A percentile compares a stretch with the other conserved stretches of the same genome.
Conservation (phyloP, 1,284 basidiomycete genomes). For the Sphagnurus paluster region DNA sequence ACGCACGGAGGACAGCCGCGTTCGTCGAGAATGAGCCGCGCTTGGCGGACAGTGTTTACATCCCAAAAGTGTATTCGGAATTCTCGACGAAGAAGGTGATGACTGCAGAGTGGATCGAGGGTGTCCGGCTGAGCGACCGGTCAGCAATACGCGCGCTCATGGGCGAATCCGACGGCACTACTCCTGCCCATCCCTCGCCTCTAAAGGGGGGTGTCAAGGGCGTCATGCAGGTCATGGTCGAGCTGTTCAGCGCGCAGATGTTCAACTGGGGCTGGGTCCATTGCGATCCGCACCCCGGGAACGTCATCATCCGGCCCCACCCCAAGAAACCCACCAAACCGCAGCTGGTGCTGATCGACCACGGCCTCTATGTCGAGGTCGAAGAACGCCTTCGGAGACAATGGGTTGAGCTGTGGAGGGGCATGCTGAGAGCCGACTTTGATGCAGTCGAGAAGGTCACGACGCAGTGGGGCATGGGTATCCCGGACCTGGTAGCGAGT, state of each 20-base stretch:
- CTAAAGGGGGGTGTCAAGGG: slow-evolving; percentile 66
- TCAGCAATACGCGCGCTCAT: slow-evolving; percentile 53
- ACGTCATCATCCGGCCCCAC: slow-evolving; percentile 79
- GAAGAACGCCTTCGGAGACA: slow-evolving; percentile 65
- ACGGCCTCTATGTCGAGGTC: slow-evolving; percentile 81
- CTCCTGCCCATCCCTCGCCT: slow-evolving; percentile 25
- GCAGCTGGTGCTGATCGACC: slow-evolving; percentile 86
- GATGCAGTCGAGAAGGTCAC: slow-evolving; percentile 63
- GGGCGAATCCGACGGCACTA: slow-evolving; percentile 43
- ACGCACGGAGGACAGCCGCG: slow-evolving; percentile 59
- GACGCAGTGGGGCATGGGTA: slow-evolving; percentile 76
- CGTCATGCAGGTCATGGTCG: slow-evolving; percentile 79
- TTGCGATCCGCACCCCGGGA: slow-evolving; percentile 81
- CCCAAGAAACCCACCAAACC: slow-evolving; percentile 59
- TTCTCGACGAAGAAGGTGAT: slow-evolving; percentile 77
- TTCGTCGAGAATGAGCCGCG: slow-evolving; percentile 65
- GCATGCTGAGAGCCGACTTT: slow-evolving; percentile 73
- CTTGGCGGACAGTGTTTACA: slow-evolving; percentile 70
- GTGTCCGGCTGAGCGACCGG: slow-evolving; percentile 75
- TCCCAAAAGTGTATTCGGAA: slow-evolving; percentile 76
- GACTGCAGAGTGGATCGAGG: slow-evolving; percentile 88
- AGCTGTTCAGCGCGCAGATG: slow-evolving; percentile 82
- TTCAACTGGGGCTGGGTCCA: slow-evolving; percentile 89
- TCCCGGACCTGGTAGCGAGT: slow-evolving; percentile 77
- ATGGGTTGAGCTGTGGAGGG: slow-evolving; percentile 81